phyloP scores from a whole-genome alignment of 2,329 filamentous ascomycete species.

The Aspergillus brasiliensis region DNA sequence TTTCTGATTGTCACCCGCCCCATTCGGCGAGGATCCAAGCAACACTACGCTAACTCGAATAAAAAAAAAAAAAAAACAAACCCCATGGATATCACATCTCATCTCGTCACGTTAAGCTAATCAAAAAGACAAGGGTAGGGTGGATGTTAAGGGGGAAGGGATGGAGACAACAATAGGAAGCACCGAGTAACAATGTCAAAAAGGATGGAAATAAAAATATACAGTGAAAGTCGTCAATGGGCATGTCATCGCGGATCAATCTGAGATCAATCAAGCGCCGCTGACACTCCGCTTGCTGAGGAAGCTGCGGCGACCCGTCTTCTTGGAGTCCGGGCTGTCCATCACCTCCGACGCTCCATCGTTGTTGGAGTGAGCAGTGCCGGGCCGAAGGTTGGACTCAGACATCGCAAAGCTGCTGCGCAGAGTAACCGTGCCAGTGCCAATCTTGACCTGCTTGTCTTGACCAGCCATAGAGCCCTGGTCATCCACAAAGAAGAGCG shows the following conservation, averaged over 20 bases:
- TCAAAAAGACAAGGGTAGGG: neutral
- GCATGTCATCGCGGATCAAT: neutral
- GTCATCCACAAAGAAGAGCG: conserved; percentile 90
- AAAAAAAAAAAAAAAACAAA: too few species aligned
- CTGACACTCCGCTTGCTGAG: conserved; percentile 47
- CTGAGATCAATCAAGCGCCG: conserved; percentile 26
- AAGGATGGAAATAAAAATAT: conserved; percentile 1
- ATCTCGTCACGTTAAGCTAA: neutral
- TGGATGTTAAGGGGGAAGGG: neutral
- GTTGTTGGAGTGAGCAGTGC: conserved; percentile 39
- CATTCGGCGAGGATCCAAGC: conserved; percentile 2
- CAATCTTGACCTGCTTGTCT: conserved; percentile 75
- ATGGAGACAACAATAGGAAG: neutral
- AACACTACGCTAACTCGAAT: conserved; percentile 7
- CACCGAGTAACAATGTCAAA: neutral
- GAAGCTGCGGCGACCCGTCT: conserved; percentile 48
- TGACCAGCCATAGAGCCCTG: conserved; percentile 61
- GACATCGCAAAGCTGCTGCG: conserved; percentile 69
- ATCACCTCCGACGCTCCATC: conserved; percentile 29
- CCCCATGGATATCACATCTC: conserved; percentile 9
- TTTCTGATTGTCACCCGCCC: conserved; percentile 1
- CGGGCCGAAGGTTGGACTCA: conserved; percentile 46
- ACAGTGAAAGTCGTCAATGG: conserved; percentile 12
- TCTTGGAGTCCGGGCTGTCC: conserved; percentile 46
- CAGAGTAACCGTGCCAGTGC: conserved; percentile 70